Base-by-base conservation (phyloP, 1,139 yeast species). In the Yarrowia galli region DNA sequence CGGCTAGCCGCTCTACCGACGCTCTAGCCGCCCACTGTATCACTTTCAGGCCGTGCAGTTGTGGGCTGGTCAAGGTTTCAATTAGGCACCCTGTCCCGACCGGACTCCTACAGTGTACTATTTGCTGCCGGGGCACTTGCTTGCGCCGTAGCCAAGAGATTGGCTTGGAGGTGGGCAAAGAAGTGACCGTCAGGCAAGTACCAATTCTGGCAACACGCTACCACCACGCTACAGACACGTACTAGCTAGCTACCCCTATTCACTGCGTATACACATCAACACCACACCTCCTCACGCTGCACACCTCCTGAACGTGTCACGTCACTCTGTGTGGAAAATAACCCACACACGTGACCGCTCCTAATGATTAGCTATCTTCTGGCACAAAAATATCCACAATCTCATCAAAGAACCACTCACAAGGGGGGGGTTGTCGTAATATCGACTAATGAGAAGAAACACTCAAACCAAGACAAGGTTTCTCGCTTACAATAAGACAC, bases 31-130 rank as follows among this genome's bases (percentile, higher is more conserved):
- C 22, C 22, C 22, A 7, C 13, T 40, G 45, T 7, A n/a, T 40
- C 22, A 40, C 22, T 18, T n/a, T 20, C 16, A 12, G 38, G 1
- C 16, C 38, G 38, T 35, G 16, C 16, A 12, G 38, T 13, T 4
- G 45, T 20, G 49, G 49, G 49, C 49, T 45, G 49, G 49, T 45
- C 28, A 45, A 45, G 22, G 49, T 45, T 45, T 43, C 16, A 13
- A 23, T 43, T 36, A 36, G 40, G 15, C 15, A 15, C 38, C 15
- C 15, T 28, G 32, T 28, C 5, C 32, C 32, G 3, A 13, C 36
- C 13, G 12, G 36, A 35, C 36, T 10, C 36, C 15, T 35, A 35
- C 36, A 35, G 36, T 35, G n/a, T n/a, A n/a, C n/a, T n/a, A n/a
- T n/a, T n/a, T n/a, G 36, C 36, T 35, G 15, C 9, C 9, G 32